Evolutionary conservation across 2,329 filamentous ascomycete genomes (phyloP), one percentile per base, ranked within the genome.

Genomic region (Pleoardoris graminearum): DNA sequence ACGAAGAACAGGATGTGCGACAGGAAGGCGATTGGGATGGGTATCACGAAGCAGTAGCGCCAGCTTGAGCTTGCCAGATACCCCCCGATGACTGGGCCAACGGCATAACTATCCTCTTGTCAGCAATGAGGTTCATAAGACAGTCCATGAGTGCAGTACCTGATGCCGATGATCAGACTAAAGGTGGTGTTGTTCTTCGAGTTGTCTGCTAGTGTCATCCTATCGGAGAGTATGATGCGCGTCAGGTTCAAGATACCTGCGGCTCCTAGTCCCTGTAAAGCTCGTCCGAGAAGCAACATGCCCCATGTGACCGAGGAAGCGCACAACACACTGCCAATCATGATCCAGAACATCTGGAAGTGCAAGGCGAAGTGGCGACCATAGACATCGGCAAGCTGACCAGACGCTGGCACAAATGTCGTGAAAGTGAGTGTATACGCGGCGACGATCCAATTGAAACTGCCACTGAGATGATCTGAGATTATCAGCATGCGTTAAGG

Each of bases 141-240:
- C 3, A 16, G 23, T 17, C 3, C 4, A 25, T 19, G 21, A 27
- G 8, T n/a, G 53, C 57, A 19, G 21, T 50, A 71, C 65, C 67
- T 81, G 5, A 85, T 63, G 0, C 85, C 85, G 7, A 79, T 79
- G 1, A 87, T 76, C 7, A 89, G 58, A 0, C 83, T 79, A 56
- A 89, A 95, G 72, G n/a, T 85, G 77, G 43, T 82, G 66, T 59
- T 82, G 79, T 63, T 93, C 87, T 65, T 87, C 84, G 52, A 96
- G 78, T 56, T 92, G 83, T 74, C 86, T 87, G 67, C 92, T 89
- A 76, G 68, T 0, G 80, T 81, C 5, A 89, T 85, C 51, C 82
- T 82, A 62, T 88, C 85, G 0, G 85, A 82, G 11, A 89, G 75
- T n/a, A 88, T 80, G 6, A 84, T 82, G 38, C 82, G 80, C 25